These are phyloP conservation scores for Blumeria graminis DNA, from an alignment of 2,329 filamentous ascomycete species.

Conservation along the genomic window DNA sequence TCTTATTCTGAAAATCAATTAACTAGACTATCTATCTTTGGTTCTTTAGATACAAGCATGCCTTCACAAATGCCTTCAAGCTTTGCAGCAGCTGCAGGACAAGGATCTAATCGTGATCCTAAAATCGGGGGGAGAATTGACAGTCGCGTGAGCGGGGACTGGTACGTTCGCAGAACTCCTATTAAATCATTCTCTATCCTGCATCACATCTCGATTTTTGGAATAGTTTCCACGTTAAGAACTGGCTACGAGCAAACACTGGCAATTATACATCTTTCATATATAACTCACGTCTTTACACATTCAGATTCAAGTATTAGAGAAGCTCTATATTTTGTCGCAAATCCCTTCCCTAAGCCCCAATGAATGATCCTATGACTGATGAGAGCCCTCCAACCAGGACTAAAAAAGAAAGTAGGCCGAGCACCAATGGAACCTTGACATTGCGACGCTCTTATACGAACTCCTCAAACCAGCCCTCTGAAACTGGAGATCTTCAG, in stretches of 20 bases:
- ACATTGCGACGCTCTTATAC: constrained; percentile 40
- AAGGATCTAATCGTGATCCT: constrained; percentile 36
- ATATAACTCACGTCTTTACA: no score
- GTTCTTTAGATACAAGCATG: constrained; percentile 20
- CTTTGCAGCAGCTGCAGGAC: constrained; percentile 64
- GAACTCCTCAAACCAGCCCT: constrained; percentile 23
- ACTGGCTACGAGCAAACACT: no score
- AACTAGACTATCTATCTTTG: background rate
- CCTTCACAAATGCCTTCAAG: constrained; percentile 57
- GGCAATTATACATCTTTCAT: no score
- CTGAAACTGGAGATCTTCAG: constrained; percentile 10
- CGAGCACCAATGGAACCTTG: constrained; percentile 32
- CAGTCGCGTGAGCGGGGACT: constrained; percentile 40
- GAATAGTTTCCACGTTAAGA: no score
- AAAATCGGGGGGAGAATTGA: constrained; percentile 32
- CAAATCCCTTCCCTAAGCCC: no score
- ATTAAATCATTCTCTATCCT: no score
- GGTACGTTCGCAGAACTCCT: constrained; percentile 27
- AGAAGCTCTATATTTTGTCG: no score
- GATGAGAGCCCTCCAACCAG: constrained; percentile 15
- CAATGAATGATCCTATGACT: background rate
- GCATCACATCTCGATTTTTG: no score
- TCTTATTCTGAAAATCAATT: background rate
- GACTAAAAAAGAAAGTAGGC: constrained; percentile 32
- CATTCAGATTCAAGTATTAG: no score